Evolutionary conservation across 441 rosid genomes (phyloP), one percentile per base, ranked within the genome.

Genomic region (Mallotus japonicus): DNA sequence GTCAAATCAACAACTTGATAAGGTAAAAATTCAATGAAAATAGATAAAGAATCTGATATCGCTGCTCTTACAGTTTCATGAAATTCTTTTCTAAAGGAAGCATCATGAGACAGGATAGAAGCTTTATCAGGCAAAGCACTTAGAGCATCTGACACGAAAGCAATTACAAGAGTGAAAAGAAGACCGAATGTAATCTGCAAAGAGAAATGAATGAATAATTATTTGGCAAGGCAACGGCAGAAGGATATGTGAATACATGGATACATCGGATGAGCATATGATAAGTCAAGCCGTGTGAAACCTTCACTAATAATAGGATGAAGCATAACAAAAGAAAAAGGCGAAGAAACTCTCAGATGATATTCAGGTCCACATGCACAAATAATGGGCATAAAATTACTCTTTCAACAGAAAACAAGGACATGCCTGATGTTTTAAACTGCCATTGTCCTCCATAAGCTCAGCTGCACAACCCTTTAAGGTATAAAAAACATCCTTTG

Each of bases 81-180:
- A 82, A 95, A 95, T 70, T 88, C 96, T 75, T 80, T 86, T 83
- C 93, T 87, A 76, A 95, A 92, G 9, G 90, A 80, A 79, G 91
- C 81, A 86, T 95, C 97, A 78, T 76, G 83, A 61, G 99, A 87
- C 75, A 95, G 87, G 78, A 88, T 75, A 67, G 98, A 86, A 63
- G 89, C 84, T 87, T 82, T 91, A 78, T 90, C 97, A 76, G 97
- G 91, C 56, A 82, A 86, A 32, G 91, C 86, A 75, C 97, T 84
- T 78, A 95, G 82, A 77, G 97, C 98, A 83, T 92, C 98, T 71
- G 99, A 95, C 80, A 91, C 70, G 75, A 95, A 89, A 81, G 95
- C 85, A 76, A 90, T 92, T 77, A 91, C 82, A 62, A 92, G 89
- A 77, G 86, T 84, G 77, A 91, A 95, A 77, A 95, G 88, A 77